Percentiles rank a stretch among this genome's conserved stretches.
Conservation (phyloP, 345 rosid species). For the Salix caprea region DNA sequence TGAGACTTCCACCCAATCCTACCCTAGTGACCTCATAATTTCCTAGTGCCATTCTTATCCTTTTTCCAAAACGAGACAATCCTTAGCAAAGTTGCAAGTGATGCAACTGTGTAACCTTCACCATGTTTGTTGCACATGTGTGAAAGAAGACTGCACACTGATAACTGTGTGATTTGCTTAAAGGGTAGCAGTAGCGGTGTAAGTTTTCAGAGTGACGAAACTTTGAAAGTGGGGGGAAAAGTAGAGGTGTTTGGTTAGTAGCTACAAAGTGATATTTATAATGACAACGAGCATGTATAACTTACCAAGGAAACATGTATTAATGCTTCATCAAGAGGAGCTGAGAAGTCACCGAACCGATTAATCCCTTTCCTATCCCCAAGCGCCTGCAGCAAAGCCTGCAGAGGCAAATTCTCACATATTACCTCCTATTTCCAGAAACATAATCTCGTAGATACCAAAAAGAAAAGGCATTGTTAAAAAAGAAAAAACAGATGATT, state of each 20-base stretch:
- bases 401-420: slow-evolving; percentile 11
- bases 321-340: slow-evolving; percentile 91
- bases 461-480: not conserved
- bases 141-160: not conserved
- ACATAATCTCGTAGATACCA: not conserved
- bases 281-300: not conserved
- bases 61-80: not conserved
- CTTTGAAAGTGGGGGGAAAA: too few relatives aligned
- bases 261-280: not conserved
- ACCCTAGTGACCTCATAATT: not conserved
- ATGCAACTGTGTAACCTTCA: not conserved
- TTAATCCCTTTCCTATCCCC: slow-evolving; percentile 89
- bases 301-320: slow-evolving; percentile 77
- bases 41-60: not conserved
- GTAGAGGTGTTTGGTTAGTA: not conserved
- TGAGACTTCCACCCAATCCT: not conserved
- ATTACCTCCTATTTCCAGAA: not conserved
- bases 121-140: not conserved
- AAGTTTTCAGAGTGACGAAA: not conserved
- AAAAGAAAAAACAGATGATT: not conserved
- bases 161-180: not conserved
- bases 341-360: slow-evolving; percentile 89
- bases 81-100: not conserved
- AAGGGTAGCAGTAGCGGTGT: not conserved
- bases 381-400: slow-evolving; percentile 85